Base-by-base conservation (phyloP, 192 early-diverging fungal species). In the Backusella liffmaniae region DNA sequence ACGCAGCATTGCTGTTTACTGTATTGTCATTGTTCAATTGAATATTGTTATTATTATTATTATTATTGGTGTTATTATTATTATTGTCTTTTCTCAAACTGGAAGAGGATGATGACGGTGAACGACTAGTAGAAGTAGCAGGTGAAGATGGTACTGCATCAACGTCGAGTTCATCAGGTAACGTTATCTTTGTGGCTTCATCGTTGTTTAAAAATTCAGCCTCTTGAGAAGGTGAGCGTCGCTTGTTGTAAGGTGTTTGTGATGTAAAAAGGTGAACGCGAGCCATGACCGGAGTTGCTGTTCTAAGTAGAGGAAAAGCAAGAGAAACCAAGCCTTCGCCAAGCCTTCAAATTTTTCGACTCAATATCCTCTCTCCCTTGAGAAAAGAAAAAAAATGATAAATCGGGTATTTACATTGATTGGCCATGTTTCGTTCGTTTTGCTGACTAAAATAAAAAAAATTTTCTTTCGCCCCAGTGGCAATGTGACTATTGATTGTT, bases 261-360 rank as follows among this genome's bases (percentile, higher is more conserved):
- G 76, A 73, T 53, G 66, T 73, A 36, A 78, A 78, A 21, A 66
- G 66, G 69, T 78, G 77, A 46, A 78, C 77, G 59, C 77, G 77
- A 46, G 77, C 77, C 77, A 78, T 44, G 26, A 41, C 70, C 70
- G 70, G 70, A 71, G 70, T 71, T 71, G 70, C 16, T 36, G 15
- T 39, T 37, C 26, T 49, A 21, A 29, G 26, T 44, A 71, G 70
- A 71, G 70, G 70, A 71, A 71, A 71, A 71, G 70, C 70, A 71
- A 71, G 70, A 71, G 39, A 29, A 71, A 46, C 67, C 67, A 71
- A 71, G 70, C 70, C 70, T 71, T 71, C 70, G 44, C 70, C 44
- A 71, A 71, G 70, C 70, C 70, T 71, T 62, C 56, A 62, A 62
- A 62, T 62, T 62, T 29, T 23, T 62, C 56, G 26, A 29, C 26